A percentile compares a stretch with the other conserved stretches of the same genome.
These are phyloP conservation scores for Magnusiomyces fungicola DNA, from an alignment of 1,139 yeast genomes.

Conservation along the genomic window DNA sequence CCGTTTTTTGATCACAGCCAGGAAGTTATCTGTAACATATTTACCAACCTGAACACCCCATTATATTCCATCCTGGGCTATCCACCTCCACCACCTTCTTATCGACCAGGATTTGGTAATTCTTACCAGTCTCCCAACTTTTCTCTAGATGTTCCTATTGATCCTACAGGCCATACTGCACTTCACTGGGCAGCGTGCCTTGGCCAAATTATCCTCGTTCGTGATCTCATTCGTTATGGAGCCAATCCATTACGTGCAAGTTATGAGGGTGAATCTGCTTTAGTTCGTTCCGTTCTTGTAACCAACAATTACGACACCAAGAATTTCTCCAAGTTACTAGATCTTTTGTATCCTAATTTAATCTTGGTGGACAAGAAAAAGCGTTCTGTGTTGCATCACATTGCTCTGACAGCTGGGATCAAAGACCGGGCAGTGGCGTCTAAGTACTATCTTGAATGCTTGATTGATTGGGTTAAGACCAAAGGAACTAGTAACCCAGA, in stretches of 20 bases:
- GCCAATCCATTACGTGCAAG: constrained; percentile 63
- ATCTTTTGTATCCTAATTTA: constrained; percentile 68
- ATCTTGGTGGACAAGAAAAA: constrained; percentile 66
- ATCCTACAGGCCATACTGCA: constrained; percentile 87
- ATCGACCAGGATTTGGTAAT: not conserved
- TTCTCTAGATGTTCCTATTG: constrained; percentile 69
- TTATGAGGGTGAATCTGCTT: constrained; percentile 81
- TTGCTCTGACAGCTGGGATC: constrained; percentile 70
- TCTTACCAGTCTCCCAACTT: constrained; percentile 6
- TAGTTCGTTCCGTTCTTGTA: constrained; percentile 81
- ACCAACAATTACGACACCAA: constrained; percentile 76
- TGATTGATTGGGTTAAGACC: constrained; percentile 70
- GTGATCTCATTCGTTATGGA: constrained; percentile 65
- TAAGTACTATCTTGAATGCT: constrained; percentile 66
- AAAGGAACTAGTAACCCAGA: no score
- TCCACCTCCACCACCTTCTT: not conserved
- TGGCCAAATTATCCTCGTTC: constrained; percentile 68
- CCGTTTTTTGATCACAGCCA: constrained; percentile 42
- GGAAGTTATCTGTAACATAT: constrained; percentile 49
- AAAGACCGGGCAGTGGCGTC: constrained; percentile 62
- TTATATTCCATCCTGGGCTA: not conserved
- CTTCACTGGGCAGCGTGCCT: constrained; percentile 95
- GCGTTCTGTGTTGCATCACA: constrained; percentile 88
- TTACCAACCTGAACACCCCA: not conserved
- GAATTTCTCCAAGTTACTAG: constrained; percentile 66